Conservation (phyloP, 75 land plant species). For the Cupressus sempervirens region DNA sequence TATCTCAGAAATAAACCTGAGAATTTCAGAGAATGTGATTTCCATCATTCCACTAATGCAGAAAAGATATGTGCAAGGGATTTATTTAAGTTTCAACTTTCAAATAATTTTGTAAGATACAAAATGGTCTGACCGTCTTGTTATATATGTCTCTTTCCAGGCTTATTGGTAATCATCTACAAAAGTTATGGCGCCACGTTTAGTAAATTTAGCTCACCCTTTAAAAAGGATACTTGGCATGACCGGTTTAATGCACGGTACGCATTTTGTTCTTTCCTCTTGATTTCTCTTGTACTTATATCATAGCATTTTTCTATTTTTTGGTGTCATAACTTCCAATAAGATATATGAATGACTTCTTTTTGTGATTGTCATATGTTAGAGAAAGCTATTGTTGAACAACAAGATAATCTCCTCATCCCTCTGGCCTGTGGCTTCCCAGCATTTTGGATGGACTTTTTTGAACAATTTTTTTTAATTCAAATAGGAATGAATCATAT, state of each 20-base stretch:
- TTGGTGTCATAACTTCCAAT: background rate
- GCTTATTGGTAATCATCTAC: background rate
- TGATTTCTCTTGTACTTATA: background rate
- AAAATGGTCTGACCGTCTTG: background rate
- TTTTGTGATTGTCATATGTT: background rate
- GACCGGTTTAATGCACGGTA: background rate
- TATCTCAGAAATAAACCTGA: too few relatives aligned
- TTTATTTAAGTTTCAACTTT: background rate
- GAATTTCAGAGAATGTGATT: too few relatives aligned
- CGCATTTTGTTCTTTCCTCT: background rate
- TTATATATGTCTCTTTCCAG: background rate
- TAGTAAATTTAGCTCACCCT: background rate
- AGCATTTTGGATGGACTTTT: too few relatives aligned
- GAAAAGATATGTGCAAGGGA: background rate
- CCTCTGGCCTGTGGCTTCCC: background rate
- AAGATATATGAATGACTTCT: background rate
- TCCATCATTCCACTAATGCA: background rate
- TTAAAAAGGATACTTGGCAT: background rate
- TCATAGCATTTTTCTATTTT: background rate
- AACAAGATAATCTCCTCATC: background rate
- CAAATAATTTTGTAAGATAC: background rate
- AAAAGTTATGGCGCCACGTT: conserved; percentile 1
- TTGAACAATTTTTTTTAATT: too few relatives aligned
- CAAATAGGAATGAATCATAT: too few relatives aligned
- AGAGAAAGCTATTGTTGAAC: background rate